phyloP scores from a whole-genome alignment of 2,329 filamentous ascomycete genomes.

The Xylariaceae sp. region DNA sequence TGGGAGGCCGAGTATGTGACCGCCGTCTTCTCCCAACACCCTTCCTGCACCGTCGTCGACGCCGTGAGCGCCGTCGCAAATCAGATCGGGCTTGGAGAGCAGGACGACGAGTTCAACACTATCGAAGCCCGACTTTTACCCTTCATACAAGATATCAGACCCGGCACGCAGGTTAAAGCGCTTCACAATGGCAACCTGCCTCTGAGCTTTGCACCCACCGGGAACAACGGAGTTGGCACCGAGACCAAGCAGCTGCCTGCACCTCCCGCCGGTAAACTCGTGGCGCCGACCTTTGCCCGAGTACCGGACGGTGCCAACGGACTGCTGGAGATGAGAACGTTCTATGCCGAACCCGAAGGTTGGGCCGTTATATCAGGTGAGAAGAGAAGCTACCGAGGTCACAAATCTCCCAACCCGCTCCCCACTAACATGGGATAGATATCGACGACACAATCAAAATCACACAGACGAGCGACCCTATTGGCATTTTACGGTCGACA shows the following conservation, averaged over 20 bases:
- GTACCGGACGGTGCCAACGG: conserved; percentile 54
- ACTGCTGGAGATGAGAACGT: conserved; percentile 63
- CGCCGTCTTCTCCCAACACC: conserved; percentile 74
- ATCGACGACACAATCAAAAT: conserved; percentile 96
- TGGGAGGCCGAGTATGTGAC: conserved; percentile 86
- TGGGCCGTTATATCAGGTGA: conserved; percentile 79
- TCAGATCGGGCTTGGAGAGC: conserved; percentile 62
- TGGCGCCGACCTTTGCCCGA: conserved; percentile 46
- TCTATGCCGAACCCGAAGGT: conserved; percentile 72
- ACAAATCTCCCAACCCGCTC: too few species aligned
- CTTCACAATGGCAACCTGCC: conserved; percentile 47
- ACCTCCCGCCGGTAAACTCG: conserved; percentile 42
- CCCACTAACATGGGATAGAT: conserved; percentile 47
- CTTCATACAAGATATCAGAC: conserved; percentile 74
- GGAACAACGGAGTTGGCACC: conserved; percentile 68
- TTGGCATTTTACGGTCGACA: conserved; percentile 78
- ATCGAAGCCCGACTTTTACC: conserved; percentile 70
- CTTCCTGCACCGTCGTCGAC: conserved; percentile 64
- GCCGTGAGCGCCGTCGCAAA: conserved; percentile 69
- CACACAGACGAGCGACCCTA: conserved; percentile 75
- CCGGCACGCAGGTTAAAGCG: conserved; percentile 66
- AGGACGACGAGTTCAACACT: conserved; percentile 55
- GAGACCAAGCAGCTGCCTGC: conserved; percentile 56
- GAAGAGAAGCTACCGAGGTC: conserved; percentile 8
- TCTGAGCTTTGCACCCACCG: conserved; percentile 65